Conservation (phyloP, 2,329 filamentous ascomycete species). For the Diaporthe citrichinensis region DNA sequence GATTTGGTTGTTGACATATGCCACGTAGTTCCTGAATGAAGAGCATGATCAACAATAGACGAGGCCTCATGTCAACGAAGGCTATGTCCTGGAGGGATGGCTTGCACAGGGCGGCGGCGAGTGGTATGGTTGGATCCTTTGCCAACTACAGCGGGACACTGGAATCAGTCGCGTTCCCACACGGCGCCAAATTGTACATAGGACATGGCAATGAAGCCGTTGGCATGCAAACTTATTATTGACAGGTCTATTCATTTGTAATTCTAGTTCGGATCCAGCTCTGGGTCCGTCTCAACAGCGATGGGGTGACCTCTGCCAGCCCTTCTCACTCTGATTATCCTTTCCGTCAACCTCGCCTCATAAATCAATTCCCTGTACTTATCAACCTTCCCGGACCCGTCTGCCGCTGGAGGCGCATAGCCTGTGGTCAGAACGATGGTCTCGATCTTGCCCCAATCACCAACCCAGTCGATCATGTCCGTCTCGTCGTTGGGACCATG, state of each 20-base stretch:
- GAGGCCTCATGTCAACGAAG: neutral
- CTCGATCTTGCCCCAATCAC: slow-evolving; percentile 67
- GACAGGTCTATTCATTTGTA: neutral
- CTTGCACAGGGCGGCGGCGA: neutral
- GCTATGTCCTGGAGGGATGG: neutral
- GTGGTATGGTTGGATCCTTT: neutral
- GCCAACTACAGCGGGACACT: too few relatives aligned
- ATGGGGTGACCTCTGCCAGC: slow-evolving; percentile 65
- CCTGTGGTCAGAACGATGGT: slow-evolving; percentile 61
- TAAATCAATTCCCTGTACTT: slow-evolving; percentile 52
- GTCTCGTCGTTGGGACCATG: slow-evolving; percentile 50
- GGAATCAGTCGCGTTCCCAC: too few relatives aligned
- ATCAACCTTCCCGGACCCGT: slow-evolving; percentile 53
- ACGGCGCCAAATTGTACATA: too few relatives aligned
- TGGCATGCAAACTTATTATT: too few relatives aligned
- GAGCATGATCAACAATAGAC: neutral
- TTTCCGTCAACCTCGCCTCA: slow-evolving; percentile 61
- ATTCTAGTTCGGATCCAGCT: neutral
- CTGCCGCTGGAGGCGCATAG: slow-evolving; percentile 51
- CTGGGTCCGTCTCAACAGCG: slow-evolving; percentile 60
- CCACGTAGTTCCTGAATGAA: neutral
- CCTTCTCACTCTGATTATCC: slow-evolving; percentile 60
- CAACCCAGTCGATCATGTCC: slow-evolving; percentile 67
- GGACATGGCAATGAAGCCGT: neutral
- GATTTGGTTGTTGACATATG: too few relatives aligned